Conservation (phyloP, 345 rosid species). For the Physaria fendleri region DNA sequence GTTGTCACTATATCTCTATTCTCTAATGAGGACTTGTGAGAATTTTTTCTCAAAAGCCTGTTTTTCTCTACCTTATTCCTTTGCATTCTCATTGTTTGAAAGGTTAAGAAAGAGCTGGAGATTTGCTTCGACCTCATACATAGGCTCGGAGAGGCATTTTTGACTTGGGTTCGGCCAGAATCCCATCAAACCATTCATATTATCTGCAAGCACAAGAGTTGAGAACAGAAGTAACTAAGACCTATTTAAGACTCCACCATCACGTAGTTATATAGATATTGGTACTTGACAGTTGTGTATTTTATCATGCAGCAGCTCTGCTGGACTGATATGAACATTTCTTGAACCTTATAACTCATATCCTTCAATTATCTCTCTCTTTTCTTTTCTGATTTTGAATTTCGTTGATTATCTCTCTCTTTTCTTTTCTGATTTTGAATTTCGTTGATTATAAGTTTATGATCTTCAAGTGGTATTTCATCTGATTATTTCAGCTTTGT, state of each 20-base stretch:
- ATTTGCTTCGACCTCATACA: constrained; percentile 64
- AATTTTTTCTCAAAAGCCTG: neutral
- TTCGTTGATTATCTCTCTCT: too few species aligned
- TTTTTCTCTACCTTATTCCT: constrained; percentile 8
- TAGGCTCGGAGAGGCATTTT: constrained; percentile 70
- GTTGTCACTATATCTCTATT: neutral
- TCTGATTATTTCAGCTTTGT: too few species aligned
- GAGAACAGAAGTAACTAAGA: constrained; percentile 58
- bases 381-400: too few species aligned
- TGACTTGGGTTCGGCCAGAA: constrained; percentile 84
- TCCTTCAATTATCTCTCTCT: too few species aligned
- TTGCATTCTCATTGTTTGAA: constrained; percentile 29
- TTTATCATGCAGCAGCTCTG: constrained; percentile 60
- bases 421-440: too few species aligned
- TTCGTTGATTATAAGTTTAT: too few species aligned
- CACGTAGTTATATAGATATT: neutral
- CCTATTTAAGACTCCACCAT: neutral
- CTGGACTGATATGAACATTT: too few species aligned
- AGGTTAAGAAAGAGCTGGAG: constrained; percentile 79
- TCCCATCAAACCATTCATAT: constrained; percentile 64
- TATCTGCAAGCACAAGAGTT: constrained; percentile 54
- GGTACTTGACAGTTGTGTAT: neutral
- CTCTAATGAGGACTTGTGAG: neutral
- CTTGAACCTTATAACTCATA: too few species aligned
- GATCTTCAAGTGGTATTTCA: too few species aligned